Base-by-base conservation (phyloP, 768 basidiomycete species). In the Arthromyces matolae region DNA sequence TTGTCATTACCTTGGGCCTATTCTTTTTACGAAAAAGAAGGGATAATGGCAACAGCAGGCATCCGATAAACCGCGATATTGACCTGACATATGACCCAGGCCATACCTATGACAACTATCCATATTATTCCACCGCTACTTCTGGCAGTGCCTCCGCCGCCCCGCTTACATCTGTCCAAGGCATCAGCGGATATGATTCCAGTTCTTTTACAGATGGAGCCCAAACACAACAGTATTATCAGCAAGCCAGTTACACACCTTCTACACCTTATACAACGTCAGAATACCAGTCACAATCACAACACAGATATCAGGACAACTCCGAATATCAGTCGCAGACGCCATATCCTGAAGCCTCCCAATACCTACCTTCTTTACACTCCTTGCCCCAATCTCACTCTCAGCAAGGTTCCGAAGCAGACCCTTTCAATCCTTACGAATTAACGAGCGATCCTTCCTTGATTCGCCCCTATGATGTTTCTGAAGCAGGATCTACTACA, bases 1-100 rank as follows among this genome's bases (percentile, higher is more conserved):
- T 72, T 13, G 58, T 76, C 19, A 65, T 78, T 23, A 73, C 76
- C 3, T 64, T 85, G 14, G 75, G 69, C 7, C 57, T 80, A 8
- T 83, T 79, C 60, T 79, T 71, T 65, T 54, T 83, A 48, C 65
- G 56, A 61, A 76, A 54, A 55, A 67, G 35, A 36, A 60, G 60
- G 24, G 61, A 67, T 55, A 47, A 61, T 20, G 58, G 57, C 13
- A 52, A 44, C 37, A 47, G 60, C 23, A 67, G 60, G 27, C 63
- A 65, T 44, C 49, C 67, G 37, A 62, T 62, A 16, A 49, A 43
- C 18, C 68, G 72, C 10, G 62, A 64, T 28, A 42, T 73, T 39
- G 76, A 78, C 50, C 63, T 77, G 24, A 62, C 62, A 33, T 68
- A 72, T 32, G 66, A 69, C 40, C 64, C 69, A 28, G 47, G 47